phyloP scores from a whole-genome alignment of 2,329 filamentous ascomycete species.

The Herpotrichia juniperi region DNA sequence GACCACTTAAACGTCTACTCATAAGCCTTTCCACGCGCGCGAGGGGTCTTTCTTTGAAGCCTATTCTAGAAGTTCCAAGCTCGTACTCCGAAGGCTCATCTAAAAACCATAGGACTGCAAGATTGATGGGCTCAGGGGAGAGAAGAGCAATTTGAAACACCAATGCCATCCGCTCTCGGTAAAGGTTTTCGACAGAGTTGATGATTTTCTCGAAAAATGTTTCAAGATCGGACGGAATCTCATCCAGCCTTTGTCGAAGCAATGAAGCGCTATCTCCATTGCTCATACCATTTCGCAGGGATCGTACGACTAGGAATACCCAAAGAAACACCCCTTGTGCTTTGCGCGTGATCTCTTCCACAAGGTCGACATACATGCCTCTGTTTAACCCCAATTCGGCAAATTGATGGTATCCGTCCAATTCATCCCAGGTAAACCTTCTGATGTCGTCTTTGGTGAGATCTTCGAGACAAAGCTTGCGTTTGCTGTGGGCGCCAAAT shows the following conservation, averaged over 20 bases:
- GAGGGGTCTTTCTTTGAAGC: no score
- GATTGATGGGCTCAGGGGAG: conserved; percentile 3
- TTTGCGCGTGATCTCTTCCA: conserved; percentile 6
- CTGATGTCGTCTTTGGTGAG: conserved; percentile 19
- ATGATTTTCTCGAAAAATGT: conserved; percentile 10
- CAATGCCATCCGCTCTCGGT: conserved; percentile 8
- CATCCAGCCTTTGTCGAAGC: conserved; percentile 3
- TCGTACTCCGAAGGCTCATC: no score
- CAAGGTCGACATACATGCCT: background rate
- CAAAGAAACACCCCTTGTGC: no score
- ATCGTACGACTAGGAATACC: conserved; percentile 9
- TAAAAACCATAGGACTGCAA: conserved; percentile 10
- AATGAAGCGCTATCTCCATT: conserved; percentile 8
- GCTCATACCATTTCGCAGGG: conserved; percentile 4
- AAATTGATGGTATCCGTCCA: no score
- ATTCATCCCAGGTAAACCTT: conserved; percentile 6
- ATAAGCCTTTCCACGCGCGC: no score
- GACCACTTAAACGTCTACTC: no score
- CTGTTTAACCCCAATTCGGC: no score
- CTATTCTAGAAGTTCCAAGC: no score
- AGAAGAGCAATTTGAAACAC: conserved; percentile 9
- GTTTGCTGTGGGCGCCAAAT: conserved; percentile 3
- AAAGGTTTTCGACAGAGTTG: conserved; percentile 8
- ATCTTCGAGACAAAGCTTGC: conserved; percentile 10
- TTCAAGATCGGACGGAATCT: conserved; percentile 7